Evolutionary conservation across 73 alveolate genomes (phyloP).

Genomic region (Paramecium sexaurelia): DNA sequence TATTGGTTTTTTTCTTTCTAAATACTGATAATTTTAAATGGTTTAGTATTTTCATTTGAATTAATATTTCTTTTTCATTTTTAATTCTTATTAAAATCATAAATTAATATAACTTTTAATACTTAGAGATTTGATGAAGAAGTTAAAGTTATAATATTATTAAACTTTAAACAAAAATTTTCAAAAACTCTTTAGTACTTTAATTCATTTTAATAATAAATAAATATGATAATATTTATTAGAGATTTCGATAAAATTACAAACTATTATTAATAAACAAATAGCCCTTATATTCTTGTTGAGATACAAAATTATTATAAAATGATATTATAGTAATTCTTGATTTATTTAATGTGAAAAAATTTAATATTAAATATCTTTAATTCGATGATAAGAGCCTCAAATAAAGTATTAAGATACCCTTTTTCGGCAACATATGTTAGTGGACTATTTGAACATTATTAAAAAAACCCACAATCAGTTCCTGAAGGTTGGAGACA

Average conservation of each 20-base stretch:
- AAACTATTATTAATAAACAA: neutral
- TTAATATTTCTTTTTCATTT: too few species aligned
- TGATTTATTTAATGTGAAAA: neutral
- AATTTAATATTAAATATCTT: neutral
- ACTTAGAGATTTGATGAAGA: too few species aligned
- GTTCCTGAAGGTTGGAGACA: slow-evolving; percentile 42
- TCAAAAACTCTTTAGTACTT: too few species aligned
- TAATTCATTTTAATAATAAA: neutral
- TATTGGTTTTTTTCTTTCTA: too few species aligned
- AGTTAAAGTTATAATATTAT: too few species aligned
- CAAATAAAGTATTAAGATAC: neutral
- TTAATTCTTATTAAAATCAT: too few species aligned
- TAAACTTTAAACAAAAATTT: too few species aligned
- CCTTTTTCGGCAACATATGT: neutral
- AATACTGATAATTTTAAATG: too few species aligned
- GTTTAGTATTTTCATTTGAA: too few species aligned
- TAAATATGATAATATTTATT: neutral
- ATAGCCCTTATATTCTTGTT: neutral
- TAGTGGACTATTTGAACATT: slow-evolving; percentile 1
- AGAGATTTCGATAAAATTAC: neutral
- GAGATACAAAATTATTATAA: neutral
- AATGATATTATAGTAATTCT: neutral
- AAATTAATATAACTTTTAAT: too few species aligned
- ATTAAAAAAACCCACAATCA: slow-evolving; percentile 22
- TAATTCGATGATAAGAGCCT: slow-evolving; percentile 18